A percentile compares a stretch with the other conserved stretches of the same genome.
phyloP scores from a whole-genome alignment of 768 basidiomycete genomes.

The Trametes punicea region DNA sequence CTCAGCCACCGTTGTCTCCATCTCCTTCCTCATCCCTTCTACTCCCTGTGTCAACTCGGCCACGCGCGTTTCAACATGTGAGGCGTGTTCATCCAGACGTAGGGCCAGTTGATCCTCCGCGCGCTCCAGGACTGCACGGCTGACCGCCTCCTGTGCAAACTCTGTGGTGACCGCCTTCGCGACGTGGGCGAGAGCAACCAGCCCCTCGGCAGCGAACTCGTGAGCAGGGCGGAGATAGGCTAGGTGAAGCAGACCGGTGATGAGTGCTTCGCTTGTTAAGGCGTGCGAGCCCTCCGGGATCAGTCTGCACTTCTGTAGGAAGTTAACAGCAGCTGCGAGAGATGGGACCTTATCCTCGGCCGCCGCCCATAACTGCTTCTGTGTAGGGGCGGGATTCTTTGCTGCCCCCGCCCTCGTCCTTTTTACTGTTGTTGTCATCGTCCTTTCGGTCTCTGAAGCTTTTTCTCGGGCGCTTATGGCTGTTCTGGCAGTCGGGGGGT shows the following conservation, averaged over 20 bases:
- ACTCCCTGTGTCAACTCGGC: background rate
- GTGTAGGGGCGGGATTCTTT: background rate
- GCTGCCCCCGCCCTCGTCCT: background rate
- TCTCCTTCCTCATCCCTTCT: background rate
- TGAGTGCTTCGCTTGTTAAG: background rate
- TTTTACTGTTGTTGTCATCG: background rate
- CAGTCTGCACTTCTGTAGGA: background rate
- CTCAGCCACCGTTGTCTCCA: background rate
- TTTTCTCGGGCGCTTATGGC: background rate
- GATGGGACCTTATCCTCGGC: background rate
- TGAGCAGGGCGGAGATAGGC: background rate
- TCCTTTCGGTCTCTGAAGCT: background rate
- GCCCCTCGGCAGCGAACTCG: background rate
- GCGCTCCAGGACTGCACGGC: background rate
- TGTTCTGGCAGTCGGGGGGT: background rate
- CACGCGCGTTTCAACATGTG: background rate
- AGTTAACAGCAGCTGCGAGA: background rate
- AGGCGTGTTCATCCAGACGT: constrained; percentile 1
- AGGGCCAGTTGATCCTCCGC: background rate
- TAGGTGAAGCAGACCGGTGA: constrained; percentile 5
- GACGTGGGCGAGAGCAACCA: constrained; percentile 4
- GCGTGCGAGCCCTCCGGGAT: constrained; percentile 4
- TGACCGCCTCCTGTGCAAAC: background rate
- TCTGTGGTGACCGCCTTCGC: background rate
- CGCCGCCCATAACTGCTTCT: background rate